phyloP scores from a whole-genome alignment of 345 rosid genomes.

The Camelina neglecta region DNA sequence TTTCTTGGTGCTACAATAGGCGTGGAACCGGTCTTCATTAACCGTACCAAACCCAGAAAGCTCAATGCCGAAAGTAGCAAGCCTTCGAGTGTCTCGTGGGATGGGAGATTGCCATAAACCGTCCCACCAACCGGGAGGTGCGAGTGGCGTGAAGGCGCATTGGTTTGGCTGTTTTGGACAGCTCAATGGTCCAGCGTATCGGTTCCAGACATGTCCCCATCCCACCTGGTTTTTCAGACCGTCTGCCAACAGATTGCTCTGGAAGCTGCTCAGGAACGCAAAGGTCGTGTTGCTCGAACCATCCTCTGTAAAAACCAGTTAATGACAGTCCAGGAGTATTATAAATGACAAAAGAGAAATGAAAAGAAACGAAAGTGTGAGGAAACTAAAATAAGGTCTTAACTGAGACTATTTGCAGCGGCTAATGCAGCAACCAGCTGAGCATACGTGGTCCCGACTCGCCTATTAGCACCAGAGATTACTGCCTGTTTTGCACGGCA shows the following conservation, averaged over 20 bases:
- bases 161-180: constrained; percentile 75
- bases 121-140: constrained; percentile 99
- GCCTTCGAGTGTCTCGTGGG: constrained; percentile 65
- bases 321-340: background rate
- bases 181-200: constrained; percentile 93
- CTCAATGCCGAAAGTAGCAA: constrained; percentile 70
- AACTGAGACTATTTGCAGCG: constrained; percentile 85
- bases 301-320: constrained; percentile 56
- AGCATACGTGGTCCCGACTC: constrained; percentile 92
- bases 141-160: constrained; percentile 86
- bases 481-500: constrained; percentile 79
- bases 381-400: constrained; percentile 10
- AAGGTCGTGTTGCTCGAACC: constrained; percentile 59
- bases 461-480: constrained; percentile 87
- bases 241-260: constrained; percentile 64
- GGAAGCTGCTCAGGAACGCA: constrained; percentile 87
- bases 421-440: constrained; percentile 89
- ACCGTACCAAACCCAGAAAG: constrained; percentile 80
- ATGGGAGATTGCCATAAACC: constrained; percentile 95
- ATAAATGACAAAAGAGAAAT: constrained; percentile 1
- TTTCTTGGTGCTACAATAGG: constrained; percentile 68
- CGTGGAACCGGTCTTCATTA: constrained; percentile 63
- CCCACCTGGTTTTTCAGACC: constrained; percentile 84
- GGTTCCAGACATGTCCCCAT: constrained; percentile 98
- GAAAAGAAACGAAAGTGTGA: background rate